Evolutionary conservation across 2,329 filamentous ascomycete genomes (phyloP).

Genomic region (Tolypocladium capitatum): DNA sequence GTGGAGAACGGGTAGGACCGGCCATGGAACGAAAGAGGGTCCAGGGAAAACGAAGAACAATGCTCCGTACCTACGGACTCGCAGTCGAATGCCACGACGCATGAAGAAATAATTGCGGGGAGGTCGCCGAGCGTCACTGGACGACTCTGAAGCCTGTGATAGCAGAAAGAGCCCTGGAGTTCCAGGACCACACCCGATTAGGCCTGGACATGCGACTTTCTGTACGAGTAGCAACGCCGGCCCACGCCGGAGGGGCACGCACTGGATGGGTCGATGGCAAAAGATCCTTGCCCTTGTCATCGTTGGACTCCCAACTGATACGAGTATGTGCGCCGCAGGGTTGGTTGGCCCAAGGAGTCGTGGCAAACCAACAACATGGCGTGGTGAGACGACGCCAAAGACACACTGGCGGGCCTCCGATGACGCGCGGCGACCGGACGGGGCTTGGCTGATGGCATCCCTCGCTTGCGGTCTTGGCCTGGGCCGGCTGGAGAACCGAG

Average conservation of each 20-base stretch:
- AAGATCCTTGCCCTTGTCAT: background rate
- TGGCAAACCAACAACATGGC: background rate
- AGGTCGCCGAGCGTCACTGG: constrained; percentile 4
- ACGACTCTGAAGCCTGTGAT: background rate
- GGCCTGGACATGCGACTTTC: constrained; percentile 1
- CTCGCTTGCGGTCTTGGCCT: background rate
- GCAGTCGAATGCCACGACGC: constrained; percentile 21
- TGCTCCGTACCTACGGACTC: constrained; percentile 8
- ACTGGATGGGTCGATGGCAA: no score
- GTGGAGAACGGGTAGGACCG: background rate
- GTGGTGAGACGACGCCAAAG: background rate
- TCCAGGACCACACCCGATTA: constrained; percentile 3
- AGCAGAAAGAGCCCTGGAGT: constrained; percentile 1
- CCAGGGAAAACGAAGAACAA: background rate
- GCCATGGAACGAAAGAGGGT: background rate
- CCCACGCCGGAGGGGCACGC: no score
- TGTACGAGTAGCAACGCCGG: background rate
- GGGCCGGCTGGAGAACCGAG: background rate
- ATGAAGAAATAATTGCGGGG: constrained; percentile 36
- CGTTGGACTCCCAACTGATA: background rate
- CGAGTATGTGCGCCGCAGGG: no score
- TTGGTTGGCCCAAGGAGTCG: background rate
- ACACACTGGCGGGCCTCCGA: background rate
- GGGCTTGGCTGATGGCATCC: background rate
- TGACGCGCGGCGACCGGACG: background rate